These are phyloP conservation scores for Acanthochlamys bracteata DNA, from an alignment of 106 monocot species.

Conservation along the genomic window DNA sequence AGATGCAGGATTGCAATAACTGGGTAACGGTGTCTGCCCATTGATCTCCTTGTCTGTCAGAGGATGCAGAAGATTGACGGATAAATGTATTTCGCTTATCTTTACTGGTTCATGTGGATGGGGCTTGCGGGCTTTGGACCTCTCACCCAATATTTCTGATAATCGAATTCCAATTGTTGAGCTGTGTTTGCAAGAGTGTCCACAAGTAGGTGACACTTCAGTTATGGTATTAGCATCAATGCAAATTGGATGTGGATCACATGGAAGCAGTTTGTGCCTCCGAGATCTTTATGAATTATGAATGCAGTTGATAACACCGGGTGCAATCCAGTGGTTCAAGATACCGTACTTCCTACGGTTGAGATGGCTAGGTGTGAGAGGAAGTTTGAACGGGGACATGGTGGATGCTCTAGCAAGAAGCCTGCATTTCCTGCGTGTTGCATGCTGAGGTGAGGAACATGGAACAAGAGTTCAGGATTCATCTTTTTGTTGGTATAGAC, in stretches of 20 bases:
- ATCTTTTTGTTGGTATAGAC: slow-evolving; percentile 41
- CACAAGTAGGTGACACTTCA: slow-evolving; percentile 59
- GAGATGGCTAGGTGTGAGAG: slow-evolving; percentile 85
- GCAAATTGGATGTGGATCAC: slow-evolving; percentile 57
- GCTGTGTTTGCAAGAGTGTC: slow-evolving; percentile 75
- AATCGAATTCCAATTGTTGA: slow-evolving; percentile 66
- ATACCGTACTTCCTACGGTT: slow-evolving; percentile 90
- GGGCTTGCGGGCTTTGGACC: slow-evolving; percentile 58
- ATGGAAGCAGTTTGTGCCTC: slow-evolving; percentile 70
- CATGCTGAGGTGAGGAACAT: slow-evolving; percentile 74
- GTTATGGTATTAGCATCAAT: slow-evolving; percentile 92
- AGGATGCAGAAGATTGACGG: slow-evolving; percentile 76
- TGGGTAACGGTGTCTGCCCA: slow-evolving; percentile 42
- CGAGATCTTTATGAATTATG: slow-evolving; percentile 71
- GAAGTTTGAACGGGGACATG: slow-evolving; percentile 75
- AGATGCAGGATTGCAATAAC: slow-evolving; percentile 57
- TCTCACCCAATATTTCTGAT: slow-evolving; percentile 73
- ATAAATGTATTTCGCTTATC: slow-evolving; percentile 47
- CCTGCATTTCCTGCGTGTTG: slow-evolving; percentile 64
- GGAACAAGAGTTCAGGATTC: slow-evolving; percentile 53
- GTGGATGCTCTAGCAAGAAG: slow-evolving; percentile 70
- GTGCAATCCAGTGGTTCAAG: slow-evolving; percentile 87
- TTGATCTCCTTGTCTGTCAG: slow-evolving; percentile 72
- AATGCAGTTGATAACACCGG: slow-evolving; percentile 75
- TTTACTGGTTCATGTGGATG: slow-evolving; percentile 34